phyloP scores from a whole-genome alignment of 164 flowering plant genomes.

The Berberis vulgaris region DNA sequence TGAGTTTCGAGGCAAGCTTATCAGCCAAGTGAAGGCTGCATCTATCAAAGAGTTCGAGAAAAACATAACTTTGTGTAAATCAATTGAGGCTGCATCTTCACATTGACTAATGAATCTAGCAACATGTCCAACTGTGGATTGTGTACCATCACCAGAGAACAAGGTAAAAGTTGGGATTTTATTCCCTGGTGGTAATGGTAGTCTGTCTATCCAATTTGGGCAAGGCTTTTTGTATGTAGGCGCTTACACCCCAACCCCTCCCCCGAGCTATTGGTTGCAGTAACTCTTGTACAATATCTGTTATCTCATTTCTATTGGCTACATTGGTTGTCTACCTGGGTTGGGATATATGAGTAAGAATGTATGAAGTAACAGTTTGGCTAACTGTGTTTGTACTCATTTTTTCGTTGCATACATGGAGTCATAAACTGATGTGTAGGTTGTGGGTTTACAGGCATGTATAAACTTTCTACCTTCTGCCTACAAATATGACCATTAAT shows the following conservation, averaged over 20 bases:
- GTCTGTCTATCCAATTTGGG: neutral
- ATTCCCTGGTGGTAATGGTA: neutral
- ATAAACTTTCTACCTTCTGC: too few species aligned
- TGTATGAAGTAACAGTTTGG: too few species aligned
- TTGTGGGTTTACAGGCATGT: too few species aligned
- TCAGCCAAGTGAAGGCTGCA: neutral
- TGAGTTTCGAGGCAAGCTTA: neutral
- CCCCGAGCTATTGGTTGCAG: constrained; percentile 8
- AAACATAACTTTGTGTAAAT: neutral
- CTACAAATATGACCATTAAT: too few species aligned
- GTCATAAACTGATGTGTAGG: too few species aligned
- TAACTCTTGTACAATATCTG: too few species aligned
- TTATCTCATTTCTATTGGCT: too few species aligned
- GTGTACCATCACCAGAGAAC: neutral
- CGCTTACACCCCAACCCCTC: neutral
- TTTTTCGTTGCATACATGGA: too few species aligned
- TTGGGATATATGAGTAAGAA: too few species aligned
- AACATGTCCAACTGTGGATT: neutral
- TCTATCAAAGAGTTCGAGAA: neutral
- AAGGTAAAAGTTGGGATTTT: neutral
- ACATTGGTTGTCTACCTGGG: too few species aligned
- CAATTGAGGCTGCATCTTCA: neutral
- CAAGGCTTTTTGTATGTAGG: neutral
- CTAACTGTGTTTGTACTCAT: too few species aligned
- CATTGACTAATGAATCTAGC: neutral